Conservation (phyloP, 306 rosid species). For the Vigna radiata region DNA sequence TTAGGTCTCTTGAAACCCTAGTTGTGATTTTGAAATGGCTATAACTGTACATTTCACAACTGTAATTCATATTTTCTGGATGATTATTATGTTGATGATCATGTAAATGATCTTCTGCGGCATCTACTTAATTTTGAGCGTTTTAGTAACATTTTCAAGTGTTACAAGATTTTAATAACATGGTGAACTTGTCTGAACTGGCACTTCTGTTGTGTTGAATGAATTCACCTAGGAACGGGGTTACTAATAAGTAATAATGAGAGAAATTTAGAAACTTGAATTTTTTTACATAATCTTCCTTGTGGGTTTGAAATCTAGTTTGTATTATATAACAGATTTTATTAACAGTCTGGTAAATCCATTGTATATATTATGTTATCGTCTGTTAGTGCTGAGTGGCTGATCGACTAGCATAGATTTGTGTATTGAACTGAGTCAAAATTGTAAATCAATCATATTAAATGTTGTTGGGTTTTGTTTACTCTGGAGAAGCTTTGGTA, state of each 20-base stretch:
- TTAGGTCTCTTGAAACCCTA: conserved; percentile 41
- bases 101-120: conserved; percentile 33
- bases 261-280: neutral
- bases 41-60: conserved; percentile 49
- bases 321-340: neutral
- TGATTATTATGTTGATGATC: conserved; percentile 12
- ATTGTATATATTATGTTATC: neutral
- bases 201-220: neutral
- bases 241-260: neutral
- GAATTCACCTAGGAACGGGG: neutral
- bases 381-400: neutral
- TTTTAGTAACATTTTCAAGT: neutral
- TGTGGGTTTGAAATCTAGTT: neutral
- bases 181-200: neutral
- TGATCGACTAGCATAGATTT: neutral
- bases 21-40: conserved; percentile 44
- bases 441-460: neutral
- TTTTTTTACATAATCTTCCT: neutral
- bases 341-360: neutral
- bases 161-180: conserved; percentile 15
- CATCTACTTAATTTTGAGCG: conserved; percentile 25
- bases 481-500: no score
- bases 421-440: neutral
- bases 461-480: no score
- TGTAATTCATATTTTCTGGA: conserved; percentile 43